Conservation (phyloP, 352 stramenopile genomes). For the Blastocystis sp. region DNA sequence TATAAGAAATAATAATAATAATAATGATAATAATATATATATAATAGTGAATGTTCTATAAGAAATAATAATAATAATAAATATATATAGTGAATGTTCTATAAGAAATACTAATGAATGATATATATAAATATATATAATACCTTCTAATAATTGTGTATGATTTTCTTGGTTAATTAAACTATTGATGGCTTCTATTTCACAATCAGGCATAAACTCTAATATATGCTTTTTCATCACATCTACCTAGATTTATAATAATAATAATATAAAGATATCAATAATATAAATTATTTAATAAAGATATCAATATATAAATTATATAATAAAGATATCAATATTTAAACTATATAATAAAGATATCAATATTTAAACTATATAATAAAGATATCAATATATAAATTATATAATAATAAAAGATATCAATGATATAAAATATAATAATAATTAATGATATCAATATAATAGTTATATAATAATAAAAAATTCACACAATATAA, state of each 20-base stretch:
- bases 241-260: slow-evolving; percentile 53
- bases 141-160: not conserved
- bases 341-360: too few species aligned
- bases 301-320: too few species aligned
- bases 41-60: slow-evolving; percentile 40
- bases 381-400: too few species aligned
- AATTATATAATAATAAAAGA: too few species aligned
- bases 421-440: too few species aligned
- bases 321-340: too few species aligned
- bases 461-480: too few species aligned
- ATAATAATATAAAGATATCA: too few species aligned
- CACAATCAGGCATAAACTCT: slow-evolving; percentile 40
- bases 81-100: slow-evolving; percentile 46
- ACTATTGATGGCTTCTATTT: not conserved
- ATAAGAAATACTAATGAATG: not conserved
- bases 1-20: not conserved
- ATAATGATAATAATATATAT: slow-evolving; percentile 41
- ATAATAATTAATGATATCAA: too few species aligned
- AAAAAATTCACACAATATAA: too few species aligned
- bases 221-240: slow-evolving; percentile 59
- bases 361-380: too few species aligned
- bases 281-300: too few species aligned
- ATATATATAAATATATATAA: not conserved
- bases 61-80: slow-evolving; percentile 71
- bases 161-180: slow-evolving; percentile 22